These are phyloP conservation scores for Trichoderma polysporum DNA, from an alignment of 2,329 filamentous ascomycete genomes.

Conservation along the genomic window DNA sequence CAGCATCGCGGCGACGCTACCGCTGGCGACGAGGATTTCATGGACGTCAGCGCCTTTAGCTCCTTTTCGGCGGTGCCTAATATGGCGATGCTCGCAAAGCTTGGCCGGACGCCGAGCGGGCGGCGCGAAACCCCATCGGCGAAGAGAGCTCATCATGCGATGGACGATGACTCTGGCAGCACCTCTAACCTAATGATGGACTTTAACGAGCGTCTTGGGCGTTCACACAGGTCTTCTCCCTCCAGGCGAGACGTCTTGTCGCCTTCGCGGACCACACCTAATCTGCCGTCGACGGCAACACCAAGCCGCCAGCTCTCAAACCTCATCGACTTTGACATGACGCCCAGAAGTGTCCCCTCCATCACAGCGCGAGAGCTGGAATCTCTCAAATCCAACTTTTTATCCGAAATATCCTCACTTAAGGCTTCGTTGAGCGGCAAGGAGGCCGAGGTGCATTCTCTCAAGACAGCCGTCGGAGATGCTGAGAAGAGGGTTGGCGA, in stretches of 20 bases:
- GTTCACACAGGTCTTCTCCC: slow-evolving; percentile 54
- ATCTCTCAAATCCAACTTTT: slow-evolving; percentile 82
- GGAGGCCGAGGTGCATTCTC: slow-evolving; percentile 83
- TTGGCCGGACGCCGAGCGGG: slow-evolving; percentile 61
- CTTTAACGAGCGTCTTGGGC: slow-evolving; percentile 73
- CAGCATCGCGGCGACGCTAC: slow-evolving; percentile 27
- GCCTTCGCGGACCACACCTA: slow-evolving; percentile 34
- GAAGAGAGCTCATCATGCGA: slow-evolving; percentile 37
- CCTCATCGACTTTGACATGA: slow-evolving; percentile 76
- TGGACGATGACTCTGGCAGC: slow-evolving; percentile 49
- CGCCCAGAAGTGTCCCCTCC: slow-evolving; percentile 86
- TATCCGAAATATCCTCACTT: slow-evolving; percentile 92
- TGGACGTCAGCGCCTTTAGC: slow-evolving; percentile 77
- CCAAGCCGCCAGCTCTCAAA: slow-evolving; percentile 61
- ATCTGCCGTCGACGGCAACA: slow-evolving; percentile 37
- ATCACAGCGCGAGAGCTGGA: slow-evolving; percentile 92
- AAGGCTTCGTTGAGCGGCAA: slow-evolving; percentile 89
- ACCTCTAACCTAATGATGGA: slow-evolving; percentile 81
- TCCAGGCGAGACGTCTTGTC: slow-evolving; percentile 36
- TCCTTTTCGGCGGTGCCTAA: slow-evolving; percentile 87
- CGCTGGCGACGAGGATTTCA: slow-evolving; percentile 65
- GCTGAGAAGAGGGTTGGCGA: slow-evolving; percentile 90
- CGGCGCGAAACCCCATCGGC: slow-evolving; percentile 37
- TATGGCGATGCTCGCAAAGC: slow-evolving; percentile 76
- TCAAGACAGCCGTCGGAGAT: slow-evolving; percentile 84